A percentile compares a stretch with the other conserved stretches of the same genome.
phyloP scores from a whole-genome alignment of 345 rosid species.

The Gossypium mustelinum region DNA sequence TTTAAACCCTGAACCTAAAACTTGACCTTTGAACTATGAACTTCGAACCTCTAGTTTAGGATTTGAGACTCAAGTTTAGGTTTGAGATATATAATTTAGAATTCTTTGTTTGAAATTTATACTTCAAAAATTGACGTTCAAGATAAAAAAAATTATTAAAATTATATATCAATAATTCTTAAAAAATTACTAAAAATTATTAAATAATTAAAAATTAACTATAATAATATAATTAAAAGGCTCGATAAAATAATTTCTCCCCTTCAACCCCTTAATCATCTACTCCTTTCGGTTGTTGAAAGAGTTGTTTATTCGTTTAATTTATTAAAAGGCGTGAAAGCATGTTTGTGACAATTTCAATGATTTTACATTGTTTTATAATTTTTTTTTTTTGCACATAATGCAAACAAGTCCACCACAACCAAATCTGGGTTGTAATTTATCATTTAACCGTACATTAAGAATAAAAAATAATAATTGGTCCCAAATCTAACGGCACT shows the following conservation, averaged over 20 bases:
- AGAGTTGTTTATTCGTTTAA: too few relatives aligned
- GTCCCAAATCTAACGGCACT: neutral
- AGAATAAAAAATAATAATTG: neutral
- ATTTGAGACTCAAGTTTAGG: too few relatives aligned
- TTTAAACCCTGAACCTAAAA: rapidly evolving
- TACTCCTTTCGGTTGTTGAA: too few relatives aligned
- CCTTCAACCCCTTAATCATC: too few relatives aligned
- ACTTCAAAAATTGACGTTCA: rapidly evolving
- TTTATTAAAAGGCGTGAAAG: neutral
- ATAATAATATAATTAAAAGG: too few relatives aligned
- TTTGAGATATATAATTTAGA: too few relatives aligned
- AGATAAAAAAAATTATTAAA: too few relatives aligned
- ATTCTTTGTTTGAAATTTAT: too few relatives aligned
- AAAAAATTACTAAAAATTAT: too few relatives aligned
- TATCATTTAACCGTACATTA: neutral
- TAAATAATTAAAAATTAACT: too few relatives aligned
- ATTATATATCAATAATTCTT: rapidly evolving
- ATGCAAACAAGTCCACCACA: neutral
- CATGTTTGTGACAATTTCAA: neutral
- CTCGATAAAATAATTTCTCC: too few relatives aligned
- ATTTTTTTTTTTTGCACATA: neutral
- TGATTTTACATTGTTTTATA: neutral
- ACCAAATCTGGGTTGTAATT: neutral
- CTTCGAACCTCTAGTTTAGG: rapidly evolving
- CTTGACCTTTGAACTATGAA: too few relatives aligned